phyloP scores from a whole-genome alignment of 1,284 basidiomycete species.

The Stygiomarasmius scandens region DNA sequence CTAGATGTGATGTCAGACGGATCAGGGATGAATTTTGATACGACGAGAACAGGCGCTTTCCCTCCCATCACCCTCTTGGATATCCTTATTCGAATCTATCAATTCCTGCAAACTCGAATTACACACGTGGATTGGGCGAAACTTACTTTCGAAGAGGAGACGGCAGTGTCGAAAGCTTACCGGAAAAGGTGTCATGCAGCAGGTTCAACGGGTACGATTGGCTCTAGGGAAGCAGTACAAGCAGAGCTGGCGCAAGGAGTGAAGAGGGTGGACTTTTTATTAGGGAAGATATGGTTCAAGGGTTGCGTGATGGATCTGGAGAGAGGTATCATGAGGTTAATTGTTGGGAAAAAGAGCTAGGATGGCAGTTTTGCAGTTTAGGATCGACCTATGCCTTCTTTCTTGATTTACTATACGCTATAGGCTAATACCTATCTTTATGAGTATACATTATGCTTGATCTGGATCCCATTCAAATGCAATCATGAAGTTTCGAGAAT shows the following conservation, averaged over 20 bases:
- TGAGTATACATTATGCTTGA: too few species aligned
- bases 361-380: too few species aligned
- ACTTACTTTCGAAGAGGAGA: conserved; percentile 12
- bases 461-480: too few species aligned
- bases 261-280: conserved; percentile 21
- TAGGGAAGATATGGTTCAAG: conserved; percentile 19
- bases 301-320: conserved; percentile 17
- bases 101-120: conserved; percentile 18
- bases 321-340: conserved; percentile 11
- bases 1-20: not conserved
- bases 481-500: too few species aligned
- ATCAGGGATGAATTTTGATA: conserved; percentile 17
- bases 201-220: not conserved
- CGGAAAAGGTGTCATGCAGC: conserved; percentile 16
- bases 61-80: conserved; percentile 15
- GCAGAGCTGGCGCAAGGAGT: conserved; percentile 19
- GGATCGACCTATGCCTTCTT: too few species aligned
- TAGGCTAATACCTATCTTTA: too few species aligned
- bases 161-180: conserved; percentile 14
- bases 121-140: conserved; percentile 16
- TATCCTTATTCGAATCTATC: conserved; percentile 16
- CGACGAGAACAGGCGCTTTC: not conserved
- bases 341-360: too few species aligned
- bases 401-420: too few species aligned
- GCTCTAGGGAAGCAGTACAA: not conserved